Evolutionary conservation across 2,329 filamentous ascomycete species (phyloP), one percentile per base, ranked within the genome.

Genomic region (Grosmannia penicillata): DNA sequence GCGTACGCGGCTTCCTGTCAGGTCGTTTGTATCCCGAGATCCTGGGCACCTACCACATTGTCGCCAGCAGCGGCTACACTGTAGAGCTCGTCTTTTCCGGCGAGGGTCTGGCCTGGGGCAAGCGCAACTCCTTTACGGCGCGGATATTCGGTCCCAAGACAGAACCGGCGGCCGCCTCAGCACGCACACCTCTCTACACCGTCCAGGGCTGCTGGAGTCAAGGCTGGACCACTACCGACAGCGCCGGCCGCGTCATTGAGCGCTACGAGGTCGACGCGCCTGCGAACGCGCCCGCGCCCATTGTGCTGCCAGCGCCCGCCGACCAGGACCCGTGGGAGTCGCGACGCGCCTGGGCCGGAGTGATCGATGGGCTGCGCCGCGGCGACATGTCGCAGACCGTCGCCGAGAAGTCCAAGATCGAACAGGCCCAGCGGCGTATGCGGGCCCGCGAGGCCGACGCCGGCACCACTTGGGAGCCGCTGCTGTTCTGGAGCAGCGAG

Each of bases 301-400:
- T 65, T 23, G 53, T 54, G 3, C 47, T 62, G 1, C 49, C 47
- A 4, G 70, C 78, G 0, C 50, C 82, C 8, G 75, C 81, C 28
- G 56, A 79, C 40, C 84, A 93, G 58, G 82, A 89, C 46, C 70
- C 80, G 2, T 77, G 84, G 51, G 86, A 94, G 61, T 82, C 80
- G 8, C 70, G 85, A 10, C 70, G 75, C 28, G 86, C 86, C 1
- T 94, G 86, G 86, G 64, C 65, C 24, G 78, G 78, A 44, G 85
- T 94, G 3, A 78, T 82, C 0, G 65, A 68, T 4, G 82, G 76
- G 19, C 80, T 94, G 41, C 58, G 65, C n/a, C 66, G 65, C 42
- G 81, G 81, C 19, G 78, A 94, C 51, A 80, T 89, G 69, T 75
- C 85, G 40, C 63, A 66, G 6, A 82, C 80, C 0, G 72, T 73